Evolutionary conservation across 495 filamentous ascomycete species (phyloP).

Genomic region (Neurospora cerealis): DNA sequence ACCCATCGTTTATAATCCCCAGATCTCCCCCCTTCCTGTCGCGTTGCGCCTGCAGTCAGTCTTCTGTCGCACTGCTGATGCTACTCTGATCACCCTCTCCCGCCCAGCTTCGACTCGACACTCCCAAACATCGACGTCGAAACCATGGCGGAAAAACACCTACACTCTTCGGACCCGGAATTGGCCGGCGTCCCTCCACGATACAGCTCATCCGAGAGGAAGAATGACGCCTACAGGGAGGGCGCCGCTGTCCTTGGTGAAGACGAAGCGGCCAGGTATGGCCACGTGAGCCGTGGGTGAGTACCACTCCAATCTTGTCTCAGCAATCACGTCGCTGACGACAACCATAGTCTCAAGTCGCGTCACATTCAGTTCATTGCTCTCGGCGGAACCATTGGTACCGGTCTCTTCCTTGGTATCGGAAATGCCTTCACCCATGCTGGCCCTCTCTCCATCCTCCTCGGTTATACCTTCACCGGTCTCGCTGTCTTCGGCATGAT

Average conservation of each 20-base stretch:
- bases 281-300: slow-evolving; percentile 6
- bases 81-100: not conserved
- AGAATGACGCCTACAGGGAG: not conserved
- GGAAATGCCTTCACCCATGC: slow-evolving; percentile 46
- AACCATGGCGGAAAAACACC: not conserved
- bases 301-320: not conserved
- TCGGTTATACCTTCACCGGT: slow-evolving; percentile 29
- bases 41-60: not conserved
- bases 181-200: not conserved
- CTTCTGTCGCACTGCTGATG: not conserved
- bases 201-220: not conserved
- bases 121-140: not conserved
- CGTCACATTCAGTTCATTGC: slow-evolving; percentile 55
- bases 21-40: not conserved
- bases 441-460: slow-evolving; percentile 50
- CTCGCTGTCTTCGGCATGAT: slow-evolving; percentile 20
- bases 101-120: not conserved
- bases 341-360: slow-evolving; percentile 13
- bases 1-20: not conserved
- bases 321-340: not conserved
- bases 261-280: slow-evolving; percentile 1
- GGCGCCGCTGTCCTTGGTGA: slow-evolving; percentile 1
- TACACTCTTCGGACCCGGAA: not conserved
- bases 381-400: slow-evolving; percentile 54
- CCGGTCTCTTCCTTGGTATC: slow-evolving; percentile 53